Conservation (phyloP, 2,329 filamentous ascomycete genomes). For the Dryadomyces sulphureus region DNA sequence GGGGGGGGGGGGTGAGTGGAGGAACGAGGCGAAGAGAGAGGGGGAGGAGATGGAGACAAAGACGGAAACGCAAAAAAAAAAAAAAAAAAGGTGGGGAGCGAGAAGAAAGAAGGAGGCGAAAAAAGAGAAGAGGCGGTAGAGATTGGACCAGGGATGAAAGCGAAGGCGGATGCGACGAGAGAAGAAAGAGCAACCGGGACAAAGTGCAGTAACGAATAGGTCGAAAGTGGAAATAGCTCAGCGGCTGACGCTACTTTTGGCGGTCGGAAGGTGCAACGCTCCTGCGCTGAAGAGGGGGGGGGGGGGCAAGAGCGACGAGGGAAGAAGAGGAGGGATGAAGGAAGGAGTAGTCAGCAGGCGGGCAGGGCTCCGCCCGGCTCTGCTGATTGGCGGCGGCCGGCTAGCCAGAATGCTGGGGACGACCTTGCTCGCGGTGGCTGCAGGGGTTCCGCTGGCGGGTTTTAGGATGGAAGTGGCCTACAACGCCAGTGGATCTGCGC, state of each 20-base stretch:
- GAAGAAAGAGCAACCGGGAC: neutral
- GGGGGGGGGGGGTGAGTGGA: neutral
- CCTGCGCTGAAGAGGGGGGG: no score
- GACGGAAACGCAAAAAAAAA: neutral
- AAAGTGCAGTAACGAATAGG: neutral
- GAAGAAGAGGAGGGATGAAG: no score
- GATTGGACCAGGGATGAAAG: neutral
- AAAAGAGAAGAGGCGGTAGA: neutral
- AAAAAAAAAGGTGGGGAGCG: neutral
- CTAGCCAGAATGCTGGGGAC: neutral
- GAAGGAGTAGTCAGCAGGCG: neutral
- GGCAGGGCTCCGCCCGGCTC: no score
- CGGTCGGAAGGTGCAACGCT: no score
- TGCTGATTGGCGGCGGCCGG: neutral
- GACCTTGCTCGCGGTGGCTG: neutral
- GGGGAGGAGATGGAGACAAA: neutral
- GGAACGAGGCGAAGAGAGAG: neutral
- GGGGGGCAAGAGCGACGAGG: no score
- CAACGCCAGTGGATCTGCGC: neutral
- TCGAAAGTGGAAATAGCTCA: neutral
- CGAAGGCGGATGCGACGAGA: neutral
- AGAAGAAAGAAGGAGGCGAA: neutral
- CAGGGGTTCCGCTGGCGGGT: neutral
- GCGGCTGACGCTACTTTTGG: neutral
- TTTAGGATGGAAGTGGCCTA: neutral